Evolutionary conservation across 257 asterid genomes (phyloP).

Genomic region (Haberlea rhodopensis): DNA sequence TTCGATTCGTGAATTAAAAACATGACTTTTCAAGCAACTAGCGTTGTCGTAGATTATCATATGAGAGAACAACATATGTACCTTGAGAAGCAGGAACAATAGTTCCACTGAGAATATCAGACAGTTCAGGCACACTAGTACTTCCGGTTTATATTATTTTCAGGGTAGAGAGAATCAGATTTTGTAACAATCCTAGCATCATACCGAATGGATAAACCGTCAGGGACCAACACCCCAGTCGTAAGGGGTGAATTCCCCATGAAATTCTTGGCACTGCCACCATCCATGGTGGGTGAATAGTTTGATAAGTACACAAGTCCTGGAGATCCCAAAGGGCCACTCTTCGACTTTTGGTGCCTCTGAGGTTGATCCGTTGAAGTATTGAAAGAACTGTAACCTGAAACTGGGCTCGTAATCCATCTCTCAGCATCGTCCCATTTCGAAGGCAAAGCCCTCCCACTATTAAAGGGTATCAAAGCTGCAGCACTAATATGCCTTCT

Average conservation of each 20-base stretch:
- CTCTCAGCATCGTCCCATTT: conserved; percentile 99
- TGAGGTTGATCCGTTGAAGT: conserved; percentile 39
- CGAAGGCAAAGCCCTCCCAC: conserved; percentile 84
- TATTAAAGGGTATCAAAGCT: conserved; percentile 74
- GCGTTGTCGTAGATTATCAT: not conserved
- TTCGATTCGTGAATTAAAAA: conserved; percentile 14
- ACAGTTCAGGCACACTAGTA: conserved; percentile 27
- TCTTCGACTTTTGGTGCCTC: conserved; percentile 71
- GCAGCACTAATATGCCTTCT: conserved; percentile 52
- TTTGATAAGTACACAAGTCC: conserved; percentile 47
- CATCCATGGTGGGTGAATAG: conserved; percentile 43
- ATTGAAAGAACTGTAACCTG: conserved; percentile 44
- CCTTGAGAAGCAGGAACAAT: conserved; percentile 36
- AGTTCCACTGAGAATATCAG: conserved; percentile 35
- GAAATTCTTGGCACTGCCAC: conserved; percentile 32
- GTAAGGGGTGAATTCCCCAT: conserved; percentile 40
- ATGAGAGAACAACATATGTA: not conserved
- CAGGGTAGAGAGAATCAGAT: conserved; percentile 24
- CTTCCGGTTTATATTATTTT: conserved; percentile 28
- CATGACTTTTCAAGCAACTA: not conserved
- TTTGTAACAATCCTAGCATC: conserved; percentile 21
- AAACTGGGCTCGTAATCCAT: conserved; percentile 91
- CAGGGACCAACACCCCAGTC: conserved; percentile 48
- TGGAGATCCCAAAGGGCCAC: conserved; percentile 77
- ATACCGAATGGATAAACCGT: conserved; percentile 41